These are phyloP conservation scores for Phialophora expanda DNA, from an alignment of 2,329 filamentous ascomycete genomes.

Conservation along the genomic window DNA sequence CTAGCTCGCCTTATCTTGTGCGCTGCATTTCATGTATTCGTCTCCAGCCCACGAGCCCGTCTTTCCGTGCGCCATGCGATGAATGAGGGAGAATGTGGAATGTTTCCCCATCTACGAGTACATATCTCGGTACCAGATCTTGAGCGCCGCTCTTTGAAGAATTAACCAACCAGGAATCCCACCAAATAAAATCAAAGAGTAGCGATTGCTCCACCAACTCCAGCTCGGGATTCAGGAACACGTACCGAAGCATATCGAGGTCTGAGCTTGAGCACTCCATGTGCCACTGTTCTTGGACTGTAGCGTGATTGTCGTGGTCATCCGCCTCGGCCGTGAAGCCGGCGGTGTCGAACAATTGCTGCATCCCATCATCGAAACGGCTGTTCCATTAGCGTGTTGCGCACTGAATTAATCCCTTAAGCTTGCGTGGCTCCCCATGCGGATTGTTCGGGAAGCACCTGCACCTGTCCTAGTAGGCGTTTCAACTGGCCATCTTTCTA, in stretches of 20 bases:
- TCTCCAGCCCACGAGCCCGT: too few species aligned
- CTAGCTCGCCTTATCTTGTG: not conserved
- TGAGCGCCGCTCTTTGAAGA: not conserved
- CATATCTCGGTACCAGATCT: not conserved
- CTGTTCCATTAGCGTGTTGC: not conserved
- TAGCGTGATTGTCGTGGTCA: not conserved
- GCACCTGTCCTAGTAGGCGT: not conserved
- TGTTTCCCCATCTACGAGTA: not conserved
- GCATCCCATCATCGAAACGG: not conserved
- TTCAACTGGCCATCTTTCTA: not conserved
- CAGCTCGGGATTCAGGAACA: not conserved
- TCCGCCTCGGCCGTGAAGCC: not conserved
- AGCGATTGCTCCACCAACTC: not conserved
- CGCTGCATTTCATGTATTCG: not conserved
- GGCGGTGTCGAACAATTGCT: not conserved
- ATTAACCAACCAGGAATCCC: too few species aligned
- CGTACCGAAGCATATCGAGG: not conserved
- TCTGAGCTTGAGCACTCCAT: not conserved
- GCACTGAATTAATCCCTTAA: not conserved
- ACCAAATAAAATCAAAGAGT: not conserved
- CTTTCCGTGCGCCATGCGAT: not conserved
- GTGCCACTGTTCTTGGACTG: not conserved
- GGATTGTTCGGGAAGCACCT: not conserved
- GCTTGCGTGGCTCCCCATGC: not conserved
- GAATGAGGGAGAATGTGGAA: not conserved